phyloP scores from a whole-genome alignment of 768 basidiomycete species.

The Kwoniella sp. region DNA sequence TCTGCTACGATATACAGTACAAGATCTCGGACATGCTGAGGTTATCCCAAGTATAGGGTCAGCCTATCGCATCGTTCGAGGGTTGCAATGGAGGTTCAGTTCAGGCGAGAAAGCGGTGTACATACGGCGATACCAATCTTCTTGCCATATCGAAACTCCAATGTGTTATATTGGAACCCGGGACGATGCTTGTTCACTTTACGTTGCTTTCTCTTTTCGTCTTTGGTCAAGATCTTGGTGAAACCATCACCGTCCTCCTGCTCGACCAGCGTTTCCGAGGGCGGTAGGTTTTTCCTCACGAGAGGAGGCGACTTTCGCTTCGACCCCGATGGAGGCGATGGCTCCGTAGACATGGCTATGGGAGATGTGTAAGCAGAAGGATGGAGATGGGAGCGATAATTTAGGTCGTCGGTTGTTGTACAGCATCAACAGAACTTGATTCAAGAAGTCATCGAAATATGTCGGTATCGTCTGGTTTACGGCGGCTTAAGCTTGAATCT shows the following conservation, averaged over 20 bases:
- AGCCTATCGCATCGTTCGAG: not conserved
- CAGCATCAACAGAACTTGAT: too few species aligned
- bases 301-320: constrained; percentile 11
- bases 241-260: constrained; percentile 40
- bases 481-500: not conserved
- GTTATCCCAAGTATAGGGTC: not conserved
- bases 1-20: constrained; percentile 79
- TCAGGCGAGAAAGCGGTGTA: constrained; percentile 33
- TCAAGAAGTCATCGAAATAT: too few species aligned
- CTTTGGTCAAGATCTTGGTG: constrained; percentile 44
- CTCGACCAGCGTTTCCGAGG: not conserved
- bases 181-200: constrained; percentile 64
- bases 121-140: constrained; percentile 80
- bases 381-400: too few species aligned
- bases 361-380: not conserved
- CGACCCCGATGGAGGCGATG: constrained; percentile 2
- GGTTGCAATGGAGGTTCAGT: too few species aligned
- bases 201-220: constrained; percentile 49
- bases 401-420: too few species aligned
- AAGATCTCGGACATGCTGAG: constrained; percentile 83
- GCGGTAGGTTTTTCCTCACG: constrained; percentile 3
- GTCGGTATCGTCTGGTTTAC: too few species aligned
- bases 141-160: constrained; percentile 73
- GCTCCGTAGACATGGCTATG: constrained; percentile 6
- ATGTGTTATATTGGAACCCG: constrained; percentile 76